Evolutionary conservation across 116 monocot species (phyloP).

Genomic region (Dioscorea cayenensis): DNA sequence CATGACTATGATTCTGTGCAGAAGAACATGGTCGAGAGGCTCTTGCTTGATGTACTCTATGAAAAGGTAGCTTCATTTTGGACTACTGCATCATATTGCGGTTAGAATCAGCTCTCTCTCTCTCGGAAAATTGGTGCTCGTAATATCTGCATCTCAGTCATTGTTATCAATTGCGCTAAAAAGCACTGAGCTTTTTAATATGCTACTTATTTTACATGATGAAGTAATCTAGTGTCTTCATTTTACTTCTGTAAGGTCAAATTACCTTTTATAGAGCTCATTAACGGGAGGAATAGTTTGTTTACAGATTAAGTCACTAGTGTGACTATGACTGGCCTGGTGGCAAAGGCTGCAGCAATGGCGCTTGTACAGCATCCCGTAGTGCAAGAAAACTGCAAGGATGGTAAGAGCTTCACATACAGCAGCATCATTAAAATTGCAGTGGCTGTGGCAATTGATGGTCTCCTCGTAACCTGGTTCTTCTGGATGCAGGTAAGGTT

Average conservation of each 20-base stretch:
- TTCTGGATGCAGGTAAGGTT: too few relatives aligned
- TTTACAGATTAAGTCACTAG: conserved; percentile 80
- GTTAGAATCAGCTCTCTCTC: too few relatives aligned
- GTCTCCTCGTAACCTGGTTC: conserved; percentile 81
- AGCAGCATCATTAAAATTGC: conserved; percentile 81
- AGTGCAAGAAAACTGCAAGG: conserved; percentile 82
- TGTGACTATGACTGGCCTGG: conserved; percentile 84
- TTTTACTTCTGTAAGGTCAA: too few relatives aligned
- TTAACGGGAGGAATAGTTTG: too few relatives aligned
- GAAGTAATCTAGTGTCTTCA: too few relatives aligned
- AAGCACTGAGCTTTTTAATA: neutral
- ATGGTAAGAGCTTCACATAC: conserved; percentile 88
- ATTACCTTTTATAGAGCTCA: too few relatives aligned
- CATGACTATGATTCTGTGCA: conserved; percentile 37
- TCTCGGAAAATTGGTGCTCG: too few relatives aligned
- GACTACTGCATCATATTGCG: too few relatives aligned
- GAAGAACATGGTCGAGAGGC: conserved; percentile 93
- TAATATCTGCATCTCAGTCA: too few relatives aligned
- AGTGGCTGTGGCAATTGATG: conserved; percentile 93
- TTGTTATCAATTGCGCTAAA: too few relatives aligned
- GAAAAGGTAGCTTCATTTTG: conserved; percentile 49
- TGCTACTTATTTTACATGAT: too few relatives aligned
- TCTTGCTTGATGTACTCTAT: conserved; percentile 78
- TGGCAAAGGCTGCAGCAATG: conserved; percentile 92
- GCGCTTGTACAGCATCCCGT: conserved; percentile 88